Evolutionary conservation across 1,284 basidiomycete genomes (phyloP).

Genomic region (Cutaneotrichosporon spelunceum): DNA sequence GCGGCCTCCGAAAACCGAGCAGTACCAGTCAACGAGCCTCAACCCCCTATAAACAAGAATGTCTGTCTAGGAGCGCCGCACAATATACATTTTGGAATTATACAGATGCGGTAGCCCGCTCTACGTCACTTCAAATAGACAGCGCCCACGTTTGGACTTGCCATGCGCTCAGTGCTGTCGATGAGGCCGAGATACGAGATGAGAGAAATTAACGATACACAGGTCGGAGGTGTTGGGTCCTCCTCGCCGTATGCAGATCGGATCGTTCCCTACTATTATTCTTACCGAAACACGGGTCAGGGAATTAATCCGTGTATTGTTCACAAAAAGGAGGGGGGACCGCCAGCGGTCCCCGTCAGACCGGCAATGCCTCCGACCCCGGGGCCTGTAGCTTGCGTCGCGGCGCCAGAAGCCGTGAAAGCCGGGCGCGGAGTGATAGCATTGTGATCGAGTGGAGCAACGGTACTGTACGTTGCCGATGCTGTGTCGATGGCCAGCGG

Average conservation of each 20-base stretch:
- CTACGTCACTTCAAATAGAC: conserved; percentile 1
- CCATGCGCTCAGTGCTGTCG: conserved; percentile 3
- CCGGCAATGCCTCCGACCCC: conserved; percentile 32
- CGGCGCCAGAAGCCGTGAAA: conserved; percentile 17
- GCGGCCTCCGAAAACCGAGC: too few relatives aligned
- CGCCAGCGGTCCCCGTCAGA: conserved; percentile 1
- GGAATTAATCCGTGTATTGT: conserved; percentile 7
- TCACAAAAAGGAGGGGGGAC: not conserved
- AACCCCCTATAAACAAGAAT: not conserved
- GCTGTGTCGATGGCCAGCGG: conserved; percentile 24
- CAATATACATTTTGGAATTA: conserved; percentile 8
- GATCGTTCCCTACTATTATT: not conserved
- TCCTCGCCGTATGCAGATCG: not conserved
- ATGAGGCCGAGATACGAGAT: not conserved
- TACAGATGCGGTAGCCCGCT: conserved; percentile 4
- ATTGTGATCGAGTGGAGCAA: conserved; percentile 16
- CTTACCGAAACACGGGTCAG: not conserved
- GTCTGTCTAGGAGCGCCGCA: not conserved
- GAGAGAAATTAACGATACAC: conserved; percentile 1
- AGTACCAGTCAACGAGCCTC: too few relatives aligned
- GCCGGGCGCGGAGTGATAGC: conserved; percentile 25
- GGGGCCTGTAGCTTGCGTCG: conserved; percentile 15
- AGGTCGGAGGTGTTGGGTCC: not conserved
- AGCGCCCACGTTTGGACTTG: not conserved
- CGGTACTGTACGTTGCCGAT: conserved; percentile 17